phyloP scores from a whole-genome alignment of 2,329 filamentous ascomycete species.

The Tolypocladium pustulatum region DNA sequence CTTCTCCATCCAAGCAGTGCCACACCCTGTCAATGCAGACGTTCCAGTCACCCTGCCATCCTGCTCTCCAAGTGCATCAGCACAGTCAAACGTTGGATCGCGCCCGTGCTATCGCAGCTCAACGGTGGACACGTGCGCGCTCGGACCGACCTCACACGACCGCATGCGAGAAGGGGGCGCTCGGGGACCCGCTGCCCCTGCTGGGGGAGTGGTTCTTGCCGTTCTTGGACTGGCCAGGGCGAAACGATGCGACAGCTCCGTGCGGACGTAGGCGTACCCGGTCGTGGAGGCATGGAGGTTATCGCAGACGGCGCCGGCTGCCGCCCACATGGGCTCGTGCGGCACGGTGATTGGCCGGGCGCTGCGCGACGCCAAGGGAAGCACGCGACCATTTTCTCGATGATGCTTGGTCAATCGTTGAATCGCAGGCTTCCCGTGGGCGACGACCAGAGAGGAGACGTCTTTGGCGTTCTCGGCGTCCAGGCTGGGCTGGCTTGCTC shows the following conservation, averaged over 20 bases:
- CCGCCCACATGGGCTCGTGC: slow-evolving; percentile 21
- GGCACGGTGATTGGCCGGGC: slow-evolving; percentile 21
- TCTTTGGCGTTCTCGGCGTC: background rate
- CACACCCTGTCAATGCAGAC: background rate
- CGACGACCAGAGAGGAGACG: background rate
- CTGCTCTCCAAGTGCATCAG: background rate
- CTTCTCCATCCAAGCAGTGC: background rate
- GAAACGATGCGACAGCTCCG: background rate
- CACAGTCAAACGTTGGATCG: background rate
- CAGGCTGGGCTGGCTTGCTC: background rate
- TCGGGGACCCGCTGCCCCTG: background rate
- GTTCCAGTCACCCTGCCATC: background rate
- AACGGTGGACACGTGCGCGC: slow-evolving; percentile 5
- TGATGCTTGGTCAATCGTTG: slow-evolving; percentile 29
- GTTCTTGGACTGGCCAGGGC: background rate
- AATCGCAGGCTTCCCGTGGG: background rate
- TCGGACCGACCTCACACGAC: slow-evolving; percentile 2
- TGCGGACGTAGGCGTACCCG: no score
- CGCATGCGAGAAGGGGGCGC: background rate
- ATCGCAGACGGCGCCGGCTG: background rate
- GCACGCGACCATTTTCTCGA: slow-evolving; percentile 33
- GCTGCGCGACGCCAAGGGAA: slow-evolving; percentile 11
- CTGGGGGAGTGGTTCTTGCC: background rate
- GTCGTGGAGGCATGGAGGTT: background rate
- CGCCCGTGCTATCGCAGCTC: background rate